Base-by-base conservation (phyloP, 192 early-diverging fungal species). In the Mortierella alpina region DNA sequence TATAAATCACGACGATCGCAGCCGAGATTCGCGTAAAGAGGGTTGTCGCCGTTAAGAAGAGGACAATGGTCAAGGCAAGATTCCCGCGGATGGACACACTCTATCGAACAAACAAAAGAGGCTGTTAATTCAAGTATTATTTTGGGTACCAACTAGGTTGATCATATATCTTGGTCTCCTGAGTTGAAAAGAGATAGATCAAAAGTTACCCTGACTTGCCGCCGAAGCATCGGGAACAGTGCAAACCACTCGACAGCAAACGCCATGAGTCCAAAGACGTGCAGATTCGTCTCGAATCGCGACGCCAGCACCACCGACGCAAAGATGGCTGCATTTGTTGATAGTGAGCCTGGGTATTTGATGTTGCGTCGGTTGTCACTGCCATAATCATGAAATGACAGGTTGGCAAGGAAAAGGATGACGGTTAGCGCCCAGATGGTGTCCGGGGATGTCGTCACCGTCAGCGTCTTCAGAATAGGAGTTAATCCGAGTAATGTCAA, bases 301-400 rank as follows among this genome's bases (percentile, higher is more conserved):
- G 97, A 98, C 0, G 96, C 95, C 18, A 99, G 82, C 11, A 99
- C 84, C 1, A 98, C 95, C 14, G 95, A 95, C 0, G 96, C 96
- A 81, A 97, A 97, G 50, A 98, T 94, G 12, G 95, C 96, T 0
- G 96, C 95, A 79, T 98, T 99, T 39, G 97, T 93, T n/a, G 96
- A 96, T n/a, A 98, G 85, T 4, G 96, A 96, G 22, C 96, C 96
- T 0, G 96, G 96, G 74, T 86, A 90, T 75, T 89, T 89, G 60
- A 90, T 82, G 62, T 85, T 78, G 56, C 83, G 72, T 69, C 83
- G 59, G 71, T 72, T 86, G 41, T 78, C 71, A 18, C 83, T 73
- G n/a, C 84, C 83, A 70, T 96, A 98, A 83, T 99, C 95, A 75
- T 96, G 95, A 75, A 97, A 99, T 1, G 94, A 83, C 42, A 99